Evolutionary conservation across 139 green algal species (phyloP).

Genomic region (Chlamydomonas schloesseri): DNA sequence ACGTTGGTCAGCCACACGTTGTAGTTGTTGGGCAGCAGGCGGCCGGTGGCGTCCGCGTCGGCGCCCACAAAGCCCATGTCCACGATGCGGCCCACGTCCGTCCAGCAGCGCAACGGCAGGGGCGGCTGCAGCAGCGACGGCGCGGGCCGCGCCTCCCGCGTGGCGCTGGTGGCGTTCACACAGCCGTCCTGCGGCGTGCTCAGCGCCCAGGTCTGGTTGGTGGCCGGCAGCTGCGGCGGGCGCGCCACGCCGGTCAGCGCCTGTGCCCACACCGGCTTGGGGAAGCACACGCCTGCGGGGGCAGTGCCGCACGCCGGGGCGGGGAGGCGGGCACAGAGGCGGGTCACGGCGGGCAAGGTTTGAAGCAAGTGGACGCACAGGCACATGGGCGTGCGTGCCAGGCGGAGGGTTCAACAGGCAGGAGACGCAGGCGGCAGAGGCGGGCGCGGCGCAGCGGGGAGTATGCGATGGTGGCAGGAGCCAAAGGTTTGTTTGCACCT

Average conservation of each 20-base stretch:
- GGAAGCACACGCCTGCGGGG: constrained; percentile 24
- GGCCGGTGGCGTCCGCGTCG: neutral
- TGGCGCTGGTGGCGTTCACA: neutral
- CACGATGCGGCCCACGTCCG: neutral
- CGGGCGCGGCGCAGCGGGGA: no score
- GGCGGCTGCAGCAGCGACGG: constrained; percentile 4
- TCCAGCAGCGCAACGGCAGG: constrained; percentile 7
- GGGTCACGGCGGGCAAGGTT: no score
- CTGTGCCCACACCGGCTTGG: neutral
- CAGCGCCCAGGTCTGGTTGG: neutral
- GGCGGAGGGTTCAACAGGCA: no score
- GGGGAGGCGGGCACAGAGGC: no score
- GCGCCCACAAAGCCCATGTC: constrained; percentile 4
- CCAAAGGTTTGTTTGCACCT: no score
- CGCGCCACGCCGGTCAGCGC: neutral
- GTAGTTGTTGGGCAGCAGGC: neutral
- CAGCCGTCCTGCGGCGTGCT: neutral
- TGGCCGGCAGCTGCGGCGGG: neutral
- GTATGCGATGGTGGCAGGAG: no score
- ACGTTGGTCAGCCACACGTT: neutral
- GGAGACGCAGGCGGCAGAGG: no score
- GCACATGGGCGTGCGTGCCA: no score
- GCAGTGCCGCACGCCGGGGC: no score
- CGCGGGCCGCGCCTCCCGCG: neutral
- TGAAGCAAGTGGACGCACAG: no score